Conservation (phyloP, 2,329 filamentous ascomycete species). For the Colletotrichum zoysiae region DNA sequence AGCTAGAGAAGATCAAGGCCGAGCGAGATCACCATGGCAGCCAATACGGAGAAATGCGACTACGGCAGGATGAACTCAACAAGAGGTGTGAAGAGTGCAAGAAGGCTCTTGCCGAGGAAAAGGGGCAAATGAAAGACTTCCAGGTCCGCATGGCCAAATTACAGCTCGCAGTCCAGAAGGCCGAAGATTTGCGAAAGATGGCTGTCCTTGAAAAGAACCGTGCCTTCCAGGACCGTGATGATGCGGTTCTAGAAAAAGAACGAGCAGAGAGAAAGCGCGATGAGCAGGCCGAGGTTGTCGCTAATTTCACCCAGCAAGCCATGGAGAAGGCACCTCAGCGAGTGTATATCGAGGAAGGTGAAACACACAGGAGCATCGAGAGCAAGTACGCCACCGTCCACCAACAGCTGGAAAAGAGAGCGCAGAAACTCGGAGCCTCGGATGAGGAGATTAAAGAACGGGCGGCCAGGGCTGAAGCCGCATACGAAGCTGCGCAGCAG, state of each 20-base stretch:
- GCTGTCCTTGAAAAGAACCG: slow-evolving; percentile 73
- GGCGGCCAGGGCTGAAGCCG: slow-evolving; percentile 55
- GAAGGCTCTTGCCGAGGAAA: slow-evolving; percentile 52
- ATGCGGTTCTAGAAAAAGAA: slow-evolving; percentile 59
- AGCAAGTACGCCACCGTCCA: slow-evolving; percentile 67
- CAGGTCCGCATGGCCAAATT: slow-evolving; percentile 63
- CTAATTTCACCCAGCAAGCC: slow-evolving; percentile 68
- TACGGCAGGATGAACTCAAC: slow-evolving; percentile 64
- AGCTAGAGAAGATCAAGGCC: slow-evolving; percentile 66
- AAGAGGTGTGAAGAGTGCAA: slow-evolving; percentile 57
- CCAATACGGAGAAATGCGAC: slow-evolving; percentile 65
- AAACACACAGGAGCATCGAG: slow-evolving; percentile 70
- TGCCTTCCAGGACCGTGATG: slow-evolving; percentile 64
- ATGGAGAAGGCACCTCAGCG: slow-evolving; percentile 64
- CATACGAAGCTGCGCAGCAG: slow-evolving; percentile 55
- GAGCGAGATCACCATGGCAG: slow-evolving; percentile 62
- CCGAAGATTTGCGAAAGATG: slow-evolving; percentile 62
- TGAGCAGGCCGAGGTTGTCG: slow-evolving; percentile 61
- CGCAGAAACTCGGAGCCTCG: slow-evolving; percentile 70
- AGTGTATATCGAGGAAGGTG: slow-evolving; percentile 72
- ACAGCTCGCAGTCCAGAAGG: slow-evolving; percentile 63
- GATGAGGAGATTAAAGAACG: slow-evolving; percentile 73
- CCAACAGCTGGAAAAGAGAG: slow-evolving; percentile 69
- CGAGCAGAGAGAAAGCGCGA: slow-evolving; percentile 62
- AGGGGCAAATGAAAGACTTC: slow-evolving; percentile 50